Evolutionary conservation across 257 asterid genomes (phyloP), one percentile per base, ranked within the genome.

Genomic region (Fraxinus quadrangulata): DNA sequence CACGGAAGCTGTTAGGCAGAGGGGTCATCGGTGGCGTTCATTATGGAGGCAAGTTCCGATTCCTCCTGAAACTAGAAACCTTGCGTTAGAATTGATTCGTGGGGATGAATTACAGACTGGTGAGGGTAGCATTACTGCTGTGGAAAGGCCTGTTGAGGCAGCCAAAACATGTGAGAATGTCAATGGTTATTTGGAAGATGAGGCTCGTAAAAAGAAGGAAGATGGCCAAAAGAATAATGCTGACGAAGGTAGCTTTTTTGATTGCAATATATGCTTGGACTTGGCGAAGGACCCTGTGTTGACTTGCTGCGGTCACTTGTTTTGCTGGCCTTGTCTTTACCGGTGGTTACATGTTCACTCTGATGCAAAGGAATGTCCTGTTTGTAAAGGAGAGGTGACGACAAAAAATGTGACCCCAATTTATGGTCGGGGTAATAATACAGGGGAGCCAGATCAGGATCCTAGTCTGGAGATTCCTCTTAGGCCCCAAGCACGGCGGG

Each of bases 311-410:
- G 99, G 99, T 28, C 99, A 96, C 85, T 88, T 96, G 81, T 96
- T 89, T 83, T 96, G 99, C 77, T 96, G 99, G 99, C 93, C 97
- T 1, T 96, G 99, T 80, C 93, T 96, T 67, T 96, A 90, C 83
- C 89, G 92, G 26, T 93, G 98, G 98, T 72, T 93, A 45, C 89
- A 93, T 78, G 86, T 86, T 78, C 97, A 96, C 83, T 96, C 99
- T 0, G 96, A 91, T 70, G 98, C 94, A 6, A 92, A 89, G 80
- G 98, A 95, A 67, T 95, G 99, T 39, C 99, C 99, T 0, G 98
- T 96, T 78, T 96, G 99, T 85, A 96, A 96, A 67, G 99, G 99
- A 73, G 99, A 93, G 88, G 99, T 96, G 47, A 87, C 92, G 2
- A 51, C 79, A 21, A 96, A 92, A 80, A 85, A 78, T 6, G 90